A percentile compares a stretch with the other conserved stretches of the same genome.
Conservation (phyloP, 345 rosid genomes). For the Pistacia atlantica region DNA sequence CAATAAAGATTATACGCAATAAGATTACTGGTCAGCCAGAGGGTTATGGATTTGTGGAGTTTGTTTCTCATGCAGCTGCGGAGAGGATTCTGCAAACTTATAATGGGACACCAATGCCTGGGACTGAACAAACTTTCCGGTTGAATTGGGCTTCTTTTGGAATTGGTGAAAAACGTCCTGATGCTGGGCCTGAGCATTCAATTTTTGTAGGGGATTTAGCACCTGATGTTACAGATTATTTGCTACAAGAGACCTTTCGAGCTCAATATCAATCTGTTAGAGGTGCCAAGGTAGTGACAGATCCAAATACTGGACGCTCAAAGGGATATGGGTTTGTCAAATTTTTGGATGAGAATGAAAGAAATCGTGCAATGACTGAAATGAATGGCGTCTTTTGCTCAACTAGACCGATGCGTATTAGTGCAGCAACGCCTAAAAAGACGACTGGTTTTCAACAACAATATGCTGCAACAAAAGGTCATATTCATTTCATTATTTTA, state of each 20-base stretch:
- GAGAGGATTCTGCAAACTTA: conserved; percentile 82
- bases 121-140: conserved; percentile 78
- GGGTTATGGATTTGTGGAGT: conserved; percentile 96
- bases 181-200: conserved; percentile 94
- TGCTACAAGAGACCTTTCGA: conserved; percentile 93
- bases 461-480: conserved; percentile 66
- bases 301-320: conserved; percentile 93
- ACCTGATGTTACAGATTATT: conserved; percentile 90
- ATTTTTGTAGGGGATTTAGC: conserved; percentile 97
- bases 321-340: conserved; percentile 98
- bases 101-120: conserved; percentile 93
- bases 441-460: conserved; percentile 65
- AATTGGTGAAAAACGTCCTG: conserved; percentile 79
- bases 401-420: conserved; percentile 90
- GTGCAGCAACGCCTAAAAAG: conserved; percentile 89
- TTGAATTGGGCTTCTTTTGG: conserved; percentile 99
- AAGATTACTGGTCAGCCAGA: conserved; percentile 94
- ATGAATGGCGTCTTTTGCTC: conserved; percentile 97
- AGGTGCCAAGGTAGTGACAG: conserved; percentile 99
- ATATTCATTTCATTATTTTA: background rate
- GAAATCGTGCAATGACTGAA: conserved; percentile 90
- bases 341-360: conserved; percentile 85
- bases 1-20: conserved; percentile 91
- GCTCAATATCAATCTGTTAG: conserved; percentile 79
- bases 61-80: conserved; percentile 84